Percentiles rank a stretch among this genome's conserved stretches.
Evolutionary conservation across 73 alveolate genomes (phyloP).

Genomic region (Urostyla sp.): DNA sequence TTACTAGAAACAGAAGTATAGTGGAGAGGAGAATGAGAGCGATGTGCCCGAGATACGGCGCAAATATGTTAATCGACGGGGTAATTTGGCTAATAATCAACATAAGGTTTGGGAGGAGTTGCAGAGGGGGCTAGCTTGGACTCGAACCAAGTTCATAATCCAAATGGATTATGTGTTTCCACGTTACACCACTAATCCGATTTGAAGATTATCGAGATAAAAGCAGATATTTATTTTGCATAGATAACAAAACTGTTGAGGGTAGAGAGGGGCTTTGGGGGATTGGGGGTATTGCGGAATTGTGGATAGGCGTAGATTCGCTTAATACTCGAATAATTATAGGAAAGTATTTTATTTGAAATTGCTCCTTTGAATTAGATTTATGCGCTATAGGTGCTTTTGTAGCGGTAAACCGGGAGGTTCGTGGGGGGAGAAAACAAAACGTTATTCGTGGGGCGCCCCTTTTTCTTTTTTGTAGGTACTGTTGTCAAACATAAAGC

Average conservation of each 20-base stretch:
- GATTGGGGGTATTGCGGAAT: background rate
- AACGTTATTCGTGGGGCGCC: background rate
- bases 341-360: background rate
- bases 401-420: background rate
- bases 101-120: too few relatives aligned
- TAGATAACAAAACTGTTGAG: background rate
- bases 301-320: background rate
- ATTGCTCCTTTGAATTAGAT: slow-evolving; percentile 7
- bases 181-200: too few relatives aligned
- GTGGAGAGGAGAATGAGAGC: too few relatives aligned
- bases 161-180: too few relatives aligned
- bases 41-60: too few relatives aligned
- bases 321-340: background rate
- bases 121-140: too few relatives aligned
- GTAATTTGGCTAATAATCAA: too few relatives aligned
- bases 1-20: too few relatives aligned
- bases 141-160: too few relatives aligned
- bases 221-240: too few relatives aligned
- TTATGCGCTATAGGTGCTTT: slow-evolving; percentile 36
- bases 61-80: too few relatives aligned
- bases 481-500: background rate
- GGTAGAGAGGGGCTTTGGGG: background rate
- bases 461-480: background rate
- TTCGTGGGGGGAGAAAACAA: background rate
- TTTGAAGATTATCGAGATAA: too few relatives aligned